Evolutionary conservation across 768 basidiomycete species (phyloP).

Genomic region (Neoboletus brunneissimus): DNA sequence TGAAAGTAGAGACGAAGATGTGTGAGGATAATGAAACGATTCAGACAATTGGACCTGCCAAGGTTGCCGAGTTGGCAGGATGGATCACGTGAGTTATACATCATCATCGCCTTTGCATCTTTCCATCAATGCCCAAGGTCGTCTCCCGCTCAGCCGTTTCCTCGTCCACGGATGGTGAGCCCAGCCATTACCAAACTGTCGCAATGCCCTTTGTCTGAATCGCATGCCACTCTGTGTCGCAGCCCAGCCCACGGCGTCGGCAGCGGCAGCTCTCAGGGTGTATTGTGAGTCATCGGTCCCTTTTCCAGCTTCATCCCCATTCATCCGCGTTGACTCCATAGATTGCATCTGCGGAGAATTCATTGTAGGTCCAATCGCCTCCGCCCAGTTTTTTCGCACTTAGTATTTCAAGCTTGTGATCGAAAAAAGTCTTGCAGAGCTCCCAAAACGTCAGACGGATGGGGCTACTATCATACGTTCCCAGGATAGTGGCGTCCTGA

Average conservation of each 20-base stretch:
- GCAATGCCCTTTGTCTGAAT: not conserved
- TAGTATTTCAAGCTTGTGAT: constrained; percentile 62
- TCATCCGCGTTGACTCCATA: constrained; percentile 31
- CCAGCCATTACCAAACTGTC: not conserved
- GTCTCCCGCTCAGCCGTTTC: constrained; percentile 86
- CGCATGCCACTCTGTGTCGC: constrained; percentile 8
- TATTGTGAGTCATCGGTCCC: constrained; percentile 57
- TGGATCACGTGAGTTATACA: constrained; percentile 29
- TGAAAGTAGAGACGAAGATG: constrained; percentile 22
- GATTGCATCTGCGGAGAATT: constrained; percentile 90
- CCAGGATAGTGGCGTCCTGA: constrained; percentile 54
- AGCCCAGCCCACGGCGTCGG: constrained; percentile 81
- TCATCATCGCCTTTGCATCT: not conserved
- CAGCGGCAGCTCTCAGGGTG: constrained; percentile 71
- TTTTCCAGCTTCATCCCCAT: constrained; percentile 5
- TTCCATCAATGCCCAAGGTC: constrained; percentile 77
- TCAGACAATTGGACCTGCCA: constrained; percentile 24
- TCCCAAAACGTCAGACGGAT: constrained; percentile 76
- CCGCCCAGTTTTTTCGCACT: constrained; percentile 1
- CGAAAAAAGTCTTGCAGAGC: constrained; percentile 65
- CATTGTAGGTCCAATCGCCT: constrained; percentile 51
- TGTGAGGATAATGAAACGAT: constrained; percentile 20
- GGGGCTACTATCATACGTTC: constrained; percentile 77
- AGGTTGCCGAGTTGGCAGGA: constrained; percentile 8
- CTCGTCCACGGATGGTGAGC: constrained; percentile 78